A percentile compares a stretch with the other conserved stretches of the same genome.
Evolutionary conservation across 352 stramenopile species (phyloP).

Genomic region (Saprolegnia parasitica): DNA sequence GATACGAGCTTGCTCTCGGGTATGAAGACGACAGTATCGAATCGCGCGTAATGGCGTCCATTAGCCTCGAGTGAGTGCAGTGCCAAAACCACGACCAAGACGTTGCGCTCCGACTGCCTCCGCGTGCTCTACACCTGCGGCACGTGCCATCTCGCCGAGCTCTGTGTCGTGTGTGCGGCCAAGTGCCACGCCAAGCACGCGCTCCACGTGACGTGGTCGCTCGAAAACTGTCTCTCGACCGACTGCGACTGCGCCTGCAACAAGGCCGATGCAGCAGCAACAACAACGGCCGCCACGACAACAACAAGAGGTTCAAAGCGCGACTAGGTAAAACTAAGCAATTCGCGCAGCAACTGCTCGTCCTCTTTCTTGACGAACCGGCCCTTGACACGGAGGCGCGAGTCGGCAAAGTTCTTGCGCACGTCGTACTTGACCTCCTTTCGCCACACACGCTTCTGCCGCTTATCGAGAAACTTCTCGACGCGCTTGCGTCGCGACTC

Average conservation of each 20-base stretch:
- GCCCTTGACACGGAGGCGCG: conserved; percentile 93
- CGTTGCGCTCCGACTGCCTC: conserved; percentile 66
- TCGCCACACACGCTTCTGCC: conserved; percentile 91
- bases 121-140: conserved; percentile 61
- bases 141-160: conserved; percentile 41
- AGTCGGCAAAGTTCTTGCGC: conserved; percentile 98
- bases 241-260: conserved; percentile 40
- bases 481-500: conserved; percentile 90
- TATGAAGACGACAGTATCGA: background rate
- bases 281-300: background rate
- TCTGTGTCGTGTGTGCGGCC: conserved; percentile 69
- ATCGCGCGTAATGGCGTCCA: background rate
- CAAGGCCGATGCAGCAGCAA: background rate
- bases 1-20: conserved; percentile 10
- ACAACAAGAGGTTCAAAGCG: background rate
- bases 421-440: conserved; percentile 98
- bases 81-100: conserved; percentile 47
- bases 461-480: conserved; percentile 93
- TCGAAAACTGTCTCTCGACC: conserved; percentile 48
- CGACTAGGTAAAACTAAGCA: conserved; percentile 80
- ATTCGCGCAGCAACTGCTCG: conserved; percentile 81
- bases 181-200: conserved; percentile 58
- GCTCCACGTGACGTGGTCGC: conserved; percentile 52
- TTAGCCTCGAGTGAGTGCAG: conserved; percentile 35
- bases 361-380: conserved; percentile 98